phyloP scores from a whole-genome alignment of 805 yeast genomes.

The Phaffomyces thermotolerans region DNA sequence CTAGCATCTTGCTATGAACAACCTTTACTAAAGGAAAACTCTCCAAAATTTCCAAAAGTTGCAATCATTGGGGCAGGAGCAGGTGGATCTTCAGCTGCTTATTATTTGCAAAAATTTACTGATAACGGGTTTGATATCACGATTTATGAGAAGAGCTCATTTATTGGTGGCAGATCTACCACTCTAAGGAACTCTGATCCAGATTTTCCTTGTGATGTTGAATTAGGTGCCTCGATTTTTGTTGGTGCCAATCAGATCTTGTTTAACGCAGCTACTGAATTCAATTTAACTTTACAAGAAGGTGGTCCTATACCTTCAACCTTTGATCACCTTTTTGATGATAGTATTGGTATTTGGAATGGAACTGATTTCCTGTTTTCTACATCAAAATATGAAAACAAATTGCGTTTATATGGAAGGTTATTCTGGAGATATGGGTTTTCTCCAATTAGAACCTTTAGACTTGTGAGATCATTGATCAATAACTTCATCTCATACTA shows the following conservation, averaged over 20 bases:
- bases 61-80: slow-evolving; percentile 48
- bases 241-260: slow-evolving; percentile 34
- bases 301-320: slow-evolving; percentile 12
- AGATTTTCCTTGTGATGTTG: slow-evolving; percentile 19
- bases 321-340: slow-evolving; percentile 9
- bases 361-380: slow-evolving; percentile 24
- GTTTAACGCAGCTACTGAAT: slow-evolving; percentile 29
- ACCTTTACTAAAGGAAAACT: not conserved
- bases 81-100: slow-evolving; percentile 42
- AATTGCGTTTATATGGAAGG: slow-evolving; percentile 8
- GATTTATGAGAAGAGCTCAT: slow-evolving; percentile 31
- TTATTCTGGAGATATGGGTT: slow-evolving; percentile 27
- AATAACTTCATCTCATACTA: slow-evolving; percentile 26
- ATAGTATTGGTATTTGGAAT: slow-evolving; percentile 31
- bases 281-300: slow-evolving; percentile 23
- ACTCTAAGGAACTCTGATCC: slow-evolving; percentile 27
- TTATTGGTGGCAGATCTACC: slow-evolving; percentile 41
- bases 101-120: slow-evolving; percentile 34
- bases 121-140: slow-evolving; percentile 30
- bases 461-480: slow-evolving; percentile 17
- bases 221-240: slow-evolving; percentile 41
- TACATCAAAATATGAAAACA: slow-evolving; percentile 2
- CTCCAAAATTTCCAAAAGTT: slow-evolving; percentile 12
- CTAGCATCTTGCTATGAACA: not conserved
- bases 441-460: slow-evolving; percentile 20